Base-by-base conservation (phyloP, 2,329 filamentous ascomycete species). In the Ophiostoma australiae region DNA sequence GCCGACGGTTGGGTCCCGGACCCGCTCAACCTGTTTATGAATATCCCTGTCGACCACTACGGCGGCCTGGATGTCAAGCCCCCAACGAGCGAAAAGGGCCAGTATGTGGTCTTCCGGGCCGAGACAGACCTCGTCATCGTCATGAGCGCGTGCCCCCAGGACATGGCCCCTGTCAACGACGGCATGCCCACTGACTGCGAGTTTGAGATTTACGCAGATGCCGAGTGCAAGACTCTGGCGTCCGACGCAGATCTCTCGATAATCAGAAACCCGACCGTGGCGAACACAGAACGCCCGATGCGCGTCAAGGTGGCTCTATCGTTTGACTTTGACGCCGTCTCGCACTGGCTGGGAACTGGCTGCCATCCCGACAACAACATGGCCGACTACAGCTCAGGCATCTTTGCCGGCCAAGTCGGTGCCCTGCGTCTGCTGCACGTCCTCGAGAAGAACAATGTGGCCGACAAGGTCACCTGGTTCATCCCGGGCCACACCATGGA, bases 371-470 rank as follows among this genome's bases (percentile, higher is more conserved):
- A 83, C 73, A 84, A 85, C 75, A 84, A 80, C 72, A 81, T 84
- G 61, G 79, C 82, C 41, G 83, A 85, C 76, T 84, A 83, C 76
- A 81, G 78, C 68, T 78, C 81, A 7, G 84, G 82, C 81, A 10
- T 82, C 78, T 69, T 84, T 83, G 35, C 78, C 78, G 73, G 84
- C 80, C 0, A 79, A 77, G 0, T 90, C 39, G 89, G 89, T 52
- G 86, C 86, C 0, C 82, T 84, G 20, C 85, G 90, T 1, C 81
- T 93, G 0, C 83, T 93, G 33, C 91, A 90, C 74, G 79, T 93
- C 5, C 90, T 91, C 75, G 83, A 87, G 23, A 91, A 90, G 76
- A 89, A 1, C 52, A 58, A 58, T 13, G 20, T 58, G 0, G 52
- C 52, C 8, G 52, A 58, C 81, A 91, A 89, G 78, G 84, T 88